Evolutionary conservation across 148 eudicot species (phyloP), one percentile per base, ranked within the genome.

Genomic region (Camellia sinensis): DNA sequence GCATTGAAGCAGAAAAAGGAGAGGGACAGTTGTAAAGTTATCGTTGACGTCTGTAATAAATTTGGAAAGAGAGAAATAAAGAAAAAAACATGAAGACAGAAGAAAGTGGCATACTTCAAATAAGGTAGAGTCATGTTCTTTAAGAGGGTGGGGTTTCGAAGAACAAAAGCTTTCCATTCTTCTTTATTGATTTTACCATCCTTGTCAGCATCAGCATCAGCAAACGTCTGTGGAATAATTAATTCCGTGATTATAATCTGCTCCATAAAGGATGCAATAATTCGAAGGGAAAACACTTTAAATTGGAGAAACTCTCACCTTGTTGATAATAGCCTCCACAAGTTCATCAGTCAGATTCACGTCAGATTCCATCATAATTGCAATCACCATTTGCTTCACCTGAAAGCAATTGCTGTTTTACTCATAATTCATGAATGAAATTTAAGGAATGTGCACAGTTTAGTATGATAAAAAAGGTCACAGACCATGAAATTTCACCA

Each of bases 321-420:
- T 92, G 86, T 96, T 93, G 81, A 96, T 85, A 44, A 96, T 96
- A 68, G 84, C 77, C 80, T 96, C 97, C 41, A 96, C 81, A 71
- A 91, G 90, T 10, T 96, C 98, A 86, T 93, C 95, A 2, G 99
- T 82, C 67, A 96, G 82, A 17, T 83, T 78, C 89, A 88, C 73
- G 4, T 90, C 98, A 50, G 98, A 89, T 86, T 96, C 99, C 68
- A 82, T 83, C 56, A 96, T 76, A 69, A 93, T 92, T 21, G 98
- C 97, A 84, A 89, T 81, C 57, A 93, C 88, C 99, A 96, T 96
- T 87, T 96, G 95, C 91, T 91, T 89, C 65, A 96, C 99, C 99
- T 96, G 87, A 71, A 29, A 79, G 50, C 59, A 68, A 37, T 72
- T 73, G 81, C 54, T 84, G 5, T 80, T 56, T 43, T 54, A 18